Percentiles rank a stretch among this genome's conserved stretches.
Evolutionary conservation across 345 rosid genomes (phyloP).

Genomic region (Bruguiera gymnorhiza): DNA sequence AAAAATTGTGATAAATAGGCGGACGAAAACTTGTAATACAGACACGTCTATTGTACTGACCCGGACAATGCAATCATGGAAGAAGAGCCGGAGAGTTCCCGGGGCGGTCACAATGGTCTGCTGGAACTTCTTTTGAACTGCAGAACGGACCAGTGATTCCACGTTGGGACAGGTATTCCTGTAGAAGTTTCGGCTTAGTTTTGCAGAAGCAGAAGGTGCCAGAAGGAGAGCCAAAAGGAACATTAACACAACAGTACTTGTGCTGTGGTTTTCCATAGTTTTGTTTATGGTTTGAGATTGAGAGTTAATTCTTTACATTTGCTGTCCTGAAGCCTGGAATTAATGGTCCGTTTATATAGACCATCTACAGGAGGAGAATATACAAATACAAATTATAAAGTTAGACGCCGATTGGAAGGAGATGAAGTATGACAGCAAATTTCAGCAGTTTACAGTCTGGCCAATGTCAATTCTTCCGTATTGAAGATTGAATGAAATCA

Average conservation of each 20-base stretch:
- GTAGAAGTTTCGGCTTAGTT: slow-evolving; percentile 42
- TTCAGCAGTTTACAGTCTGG: neutral
- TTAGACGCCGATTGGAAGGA: neutral
- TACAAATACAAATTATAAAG: neutral
- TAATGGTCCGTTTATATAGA: neutral
- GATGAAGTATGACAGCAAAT: neutral
- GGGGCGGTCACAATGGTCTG: slow-evolving; percentile 66
- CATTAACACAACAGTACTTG: neutral
- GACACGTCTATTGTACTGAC: slow-evolving; percentile 21
- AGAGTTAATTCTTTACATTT: neutral
- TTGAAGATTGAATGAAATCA: neutral
- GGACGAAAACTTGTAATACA: no score
- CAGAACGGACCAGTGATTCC: slow-evolving; percentile 51
- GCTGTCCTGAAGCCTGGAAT: neutral
- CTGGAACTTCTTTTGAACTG: slow-evolving; percentile 47
- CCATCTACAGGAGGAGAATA: neutral
- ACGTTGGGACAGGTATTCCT: slow-evolving; percentile 48
- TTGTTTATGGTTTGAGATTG: neutral
- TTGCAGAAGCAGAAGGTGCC: slow-evolving; percentile 25
- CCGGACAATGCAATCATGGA: slow-evolving; percentile 67
- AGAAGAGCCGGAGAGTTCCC: slow-evolving; percentile 53
- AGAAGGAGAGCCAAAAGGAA: slow-evolving; percentile 19
- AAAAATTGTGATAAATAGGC: neutral
- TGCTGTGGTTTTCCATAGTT: slow-evolving; percentile 22
- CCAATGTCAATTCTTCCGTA: neutral